Evolutionary conservation across 495 filamentous ascomycete genomes (phyloP).

Genomic region (Aspergillus olivimuriae): DNA sequence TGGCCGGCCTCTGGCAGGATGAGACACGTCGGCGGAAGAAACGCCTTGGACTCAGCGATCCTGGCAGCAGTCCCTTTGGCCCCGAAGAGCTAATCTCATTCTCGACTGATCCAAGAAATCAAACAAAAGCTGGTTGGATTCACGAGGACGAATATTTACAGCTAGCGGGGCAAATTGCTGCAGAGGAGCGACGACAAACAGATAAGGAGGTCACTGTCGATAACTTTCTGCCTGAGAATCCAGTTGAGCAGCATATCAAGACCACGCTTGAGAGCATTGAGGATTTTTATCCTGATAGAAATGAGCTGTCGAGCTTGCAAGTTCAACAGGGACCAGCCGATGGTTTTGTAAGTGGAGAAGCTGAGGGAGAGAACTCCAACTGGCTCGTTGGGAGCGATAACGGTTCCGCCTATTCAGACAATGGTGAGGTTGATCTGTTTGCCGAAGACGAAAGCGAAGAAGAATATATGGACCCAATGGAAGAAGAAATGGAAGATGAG

Average conservation of each 20-base stretch:
- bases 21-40: conserved; percentile 74
- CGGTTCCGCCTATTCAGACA: conserved; percentile 48
- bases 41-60: conserved; percentile 53
- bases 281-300: conserved; percentile 71
- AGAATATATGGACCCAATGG: conserved; percentile 4
- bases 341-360: conserved; percentile 42
- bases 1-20: conserved; percentile 91
- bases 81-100: conserved; percentile 76
- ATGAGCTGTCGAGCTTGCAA: conserved; percentile 28
- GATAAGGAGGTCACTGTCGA: conserved; percentile 53
- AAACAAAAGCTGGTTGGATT: conserved; percentile 70
- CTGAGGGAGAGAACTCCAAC: conserved; percentile 40
- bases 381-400: conserved; percentile 39
- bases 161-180: conserved; percentile 52
- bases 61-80: conserved; percentile 67
- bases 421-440: conserved; percentile 29
- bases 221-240: conserved; percentile 47
- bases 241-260: conserved; percentile 54
- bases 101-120: conserved; percentile 71
- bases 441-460: conserved; percentile 17
- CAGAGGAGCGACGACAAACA: conserved; percentile 52
- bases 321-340: conserved; percentile 4
- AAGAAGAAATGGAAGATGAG: conserved; percentile 7
- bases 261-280: conserved; percentile 77
- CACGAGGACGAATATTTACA: conserved; percentile 80